Evolutionary conservation across 495 filamentous ascomycete genomes (phyloP).

Genomic region (Tuber brumale): DNA sequence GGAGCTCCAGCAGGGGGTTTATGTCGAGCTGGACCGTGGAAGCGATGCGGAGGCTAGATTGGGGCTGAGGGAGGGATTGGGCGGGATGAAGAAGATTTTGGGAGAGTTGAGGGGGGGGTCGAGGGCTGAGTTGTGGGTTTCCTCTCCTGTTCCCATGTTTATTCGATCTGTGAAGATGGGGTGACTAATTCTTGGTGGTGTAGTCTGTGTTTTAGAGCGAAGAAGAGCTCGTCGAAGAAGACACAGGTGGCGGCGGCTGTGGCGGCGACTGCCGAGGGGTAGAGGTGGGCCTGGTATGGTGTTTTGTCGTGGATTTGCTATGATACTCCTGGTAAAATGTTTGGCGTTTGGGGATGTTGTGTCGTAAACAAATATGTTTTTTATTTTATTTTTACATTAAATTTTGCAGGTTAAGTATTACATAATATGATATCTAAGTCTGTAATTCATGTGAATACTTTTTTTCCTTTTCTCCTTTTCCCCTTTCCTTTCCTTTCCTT

Average conservation of each 20-base stretch:
- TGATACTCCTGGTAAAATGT: background rate
- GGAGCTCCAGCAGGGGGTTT: constrained; percentile 75
- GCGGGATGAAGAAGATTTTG: constrained; percentile 76
- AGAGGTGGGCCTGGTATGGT: background rate
- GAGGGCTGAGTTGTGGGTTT: constrained; percentile 63
- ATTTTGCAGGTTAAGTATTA: background rate
- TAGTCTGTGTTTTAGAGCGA: constrained; percentile 39
- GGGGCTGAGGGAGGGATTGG: constrained; percentile 74
- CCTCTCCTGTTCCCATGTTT: background rate
- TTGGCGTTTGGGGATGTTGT: background rate
- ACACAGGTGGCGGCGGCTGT: background rate
- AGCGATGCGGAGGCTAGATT: constrained; percentile 78
- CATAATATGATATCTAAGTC: background rate
- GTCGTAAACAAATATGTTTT: background rate
- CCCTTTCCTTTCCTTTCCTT: background rate
- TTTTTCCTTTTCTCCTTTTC: background rate
- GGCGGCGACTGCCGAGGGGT: background rate
- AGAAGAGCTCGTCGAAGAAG: constrained; percentile 21
- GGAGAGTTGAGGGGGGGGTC: constrained; percentile 77
- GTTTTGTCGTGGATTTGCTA: background rate
- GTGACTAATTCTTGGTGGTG: background rate
- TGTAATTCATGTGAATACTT: background rate
- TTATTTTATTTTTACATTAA: background rate
- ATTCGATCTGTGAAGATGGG: background rate
- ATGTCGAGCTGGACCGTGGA: constrained; percentile 75